Evolutionary conservation across 164 flowering plant genomes (phyloP).

Genomic region (Liquidambar formosana): DNA sequence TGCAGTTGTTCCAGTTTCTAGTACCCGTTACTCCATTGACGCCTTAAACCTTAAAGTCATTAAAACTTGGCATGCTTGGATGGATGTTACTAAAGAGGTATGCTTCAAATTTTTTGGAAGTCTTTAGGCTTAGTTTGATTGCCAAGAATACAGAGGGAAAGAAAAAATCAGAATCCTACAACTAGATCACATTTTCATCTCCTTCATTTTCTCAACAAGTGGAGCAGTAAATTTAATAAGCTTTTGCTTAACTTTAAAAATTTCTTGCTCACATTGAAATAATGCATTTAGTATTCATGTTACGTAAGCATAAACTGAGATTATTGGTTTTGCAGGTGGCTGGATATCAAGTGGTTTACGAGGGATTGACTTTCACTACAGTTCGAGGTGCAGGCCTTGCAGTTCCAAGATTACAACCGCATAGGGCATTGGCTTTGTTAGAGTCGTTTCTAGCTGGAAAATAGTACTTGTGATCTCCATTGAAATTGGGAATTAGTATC

Average conservation of each 20-base stretch:
- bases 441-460: background rate
- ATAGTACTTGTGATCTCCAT: no score
- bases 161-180: no score
- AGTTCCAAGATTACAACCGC: conserved; percentile 15
- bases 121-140: no score
- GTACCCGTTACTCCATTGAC: conserved; percentile 22
- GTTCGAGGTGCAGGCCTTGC: conserved; percentile 27
- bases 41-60: conserved; percentile 19
- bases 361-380: conserved; percentile 20
- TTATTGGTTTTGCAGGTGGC: conserved; percentile 10
- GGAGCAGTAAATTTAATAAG: no score
- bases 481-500: no score
- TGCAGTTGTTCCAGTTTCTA: conserved; percentile 20
- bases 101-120: background rate
- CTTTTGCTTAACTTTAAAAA: no score
- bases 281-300: no score
- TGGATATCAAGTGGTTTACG: conserved; percentile 21
- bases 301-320: background rate
- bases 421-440: background rate
- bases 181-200: no score
- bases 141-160: background rate
- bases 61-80: conserved; percentile 21
- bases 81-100: conserved; percentile 12
- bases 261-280: no score
- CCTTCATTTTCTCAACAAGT: no score